These are phyloP conservation scores for Sporisorium reilianum DNA, from an alignment of 1,284 basidiomycete species.

Conservation along the genomic window DNA sequence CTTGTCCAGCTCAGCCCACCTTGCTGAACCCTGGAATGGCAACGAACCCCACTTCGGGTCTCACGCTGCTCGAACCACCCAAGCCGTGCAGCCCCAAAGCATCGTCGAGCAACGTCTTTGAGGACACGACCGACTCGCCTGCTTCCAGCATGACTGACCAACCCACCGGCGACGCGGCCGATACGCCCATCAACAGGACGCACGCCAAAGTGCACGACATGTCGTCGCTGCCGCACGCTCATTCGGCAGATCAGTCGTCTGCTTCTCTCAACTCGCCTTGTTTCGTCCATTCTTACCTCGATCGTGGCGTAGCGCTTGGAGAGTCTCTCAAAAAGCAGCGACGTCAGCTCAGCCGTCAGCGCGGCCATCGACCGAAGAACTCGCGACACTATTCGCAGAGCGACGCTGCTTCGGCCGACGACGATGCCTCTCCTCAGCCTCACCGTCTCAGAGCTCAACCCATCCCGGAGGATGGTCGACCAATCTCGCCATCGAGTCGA, in stretches of 20 bases:
- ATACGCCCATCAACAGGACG: constrained; percentile 30
- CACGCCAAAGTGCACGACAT: constrained; percentile 52
- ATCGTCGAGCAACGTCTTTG: constrained; percentile 17
- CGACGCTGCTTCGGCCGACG: constrained; percentile 33
- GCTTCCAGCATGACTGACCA: constrained; percentile 18
- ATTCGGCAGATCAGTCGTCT: constrained; percentile 20
- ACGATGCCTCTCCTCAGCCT: constrained; percentile 15
- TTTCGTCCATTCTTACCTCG: constrained; percentile 60
- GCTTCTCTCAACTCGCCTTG: constrained; percentile 48
- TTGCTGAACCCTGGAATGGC: constrained; percentile 46
- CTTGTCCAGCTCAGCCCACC: constrained; percentile 21
- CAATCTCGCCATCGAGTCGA: background rate
- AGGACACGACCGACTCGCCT: constrained; percentile 26
- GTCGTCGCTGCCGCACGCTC: constrained; percentile 32
- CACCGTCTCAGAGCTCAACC: constrained; percentile 4
- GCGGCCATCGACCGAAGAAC: constrained; percentile 11
- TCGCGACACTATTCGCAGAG: constrained; percentile 23
- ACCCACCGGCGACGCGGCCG: background rate
- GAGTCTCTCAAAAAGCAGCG: constrained; percentile 49
- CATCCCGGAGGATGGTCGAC: background rate
- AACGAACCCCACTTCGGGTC: constrained; percentile 39
- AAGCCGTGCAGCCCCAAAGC: constrained; percentile 5
- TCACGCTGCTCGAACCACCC: constrained; percentile 35
- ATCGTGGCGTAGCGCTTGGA: constrained; percentile 49
- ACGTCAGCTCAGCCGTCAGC: constrained; percentile 35